Evolutionary conservation across 169 alveolate genomes (phyloP), one percentile per base, ranked within the genome.

Genomic region (Eimeria acervulina): DNA sequence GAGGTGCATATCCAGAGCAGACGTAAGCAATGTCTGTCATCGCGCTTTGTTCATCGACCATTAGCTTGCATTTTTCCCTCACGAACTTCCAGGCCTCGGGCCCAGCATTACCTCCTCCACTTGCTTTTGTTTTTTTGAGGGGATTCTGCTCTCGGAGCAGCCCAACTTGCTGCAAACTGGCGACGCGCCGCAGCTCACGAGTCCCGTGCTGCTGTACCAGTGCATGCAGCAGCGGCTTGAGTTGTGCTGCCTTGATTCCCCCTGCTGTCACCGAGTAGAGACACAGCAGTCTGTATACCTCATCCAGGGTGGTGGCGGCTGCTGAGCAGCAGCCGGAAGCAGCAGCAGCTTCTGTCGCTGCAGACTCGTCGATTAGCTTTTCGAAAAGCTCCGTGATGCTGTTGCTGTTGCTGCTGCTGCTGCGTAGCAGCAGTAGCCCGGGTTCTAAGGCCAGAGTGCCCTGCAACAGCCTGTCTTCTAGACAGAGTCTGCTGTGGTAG

Each of bases 381-480:
- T 96, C 97, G 4, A 96, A 89, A 33, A 84, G 84, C n/a, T 63
- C 31, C 76, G 55, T 36, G 70, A 89, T 89, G 70, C 88, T 38
- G 70, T 88, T 10, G 88, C 94, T 89, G 70, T 78, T 38, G 70
- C 93, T 10, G 88, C 33, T 61, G 80, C 94, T 80, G 95, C 95
- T 47, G 55, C 55, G 55, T 47, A 47, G 55, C 55, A 47, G 63
- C 78, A 47, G 55, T 12, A 47, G 63, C 78, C 95, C 55, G 47
- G 96, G 33, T 61, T 93, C 52, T 51, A 74, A 13, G 95, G 63
- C 51, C 47, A 96, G 44, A 81, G 76, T 96, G 61, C 91, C 31
- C 92, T 97, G 95, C 95, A 97, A 87, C 68, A 95, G 85, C 42
- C 96, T 95, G 84, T 98, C 99, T 96, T 98, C 99, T 36, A 98